Evolutionary conservation across 2,329 filamentous ascomycete genomes (phyloP), one percentile per base, ranked within the genome.

Genomic region (Diatrype stigma): DNA sequence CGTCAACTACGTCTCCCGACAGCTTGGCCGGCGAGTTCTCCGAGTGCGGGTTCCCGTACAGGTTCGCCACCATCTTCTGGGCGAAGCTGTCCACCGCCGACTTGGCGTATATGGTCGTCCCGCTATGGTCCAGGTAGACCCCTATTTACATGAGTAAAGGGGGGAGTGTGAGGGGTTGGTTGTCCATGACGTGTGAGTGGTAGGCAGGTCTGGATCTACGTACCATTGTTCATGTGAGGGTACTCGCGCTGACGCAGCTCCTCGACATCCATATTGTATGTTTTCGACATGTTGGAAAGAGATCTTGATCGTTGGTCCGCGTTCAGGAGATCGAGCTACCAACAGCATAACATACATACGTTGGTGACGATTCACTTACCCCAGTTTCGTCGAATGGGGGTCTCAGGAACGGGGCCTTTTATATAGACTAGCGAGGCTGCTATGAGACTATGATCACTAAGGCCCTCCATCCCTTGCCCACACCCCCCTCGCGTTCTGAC

Each of bases 31-130:
- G 81, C 16, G 75, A 71, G 35, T 82, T 84, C 56, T 80, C 75
- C 1, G 85, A 87, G 63, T 88, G 85, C 2, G 85, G 85, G 58
- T 88, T 88, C 11, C 84, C 84, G 59, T 85, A 84, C n/a, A 87
- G 71, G 53, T 76, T 79, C 32, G 70, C 62, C 38, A 76, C 69
- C 66, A 87, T 75, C 57, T 82, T 77, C 2, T 69, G 63, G 6
- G 78, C 74, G 64, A 86, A 85, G 22, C 71, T 70, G 44, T 77
- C 72, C 38, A 86, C 70, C 34, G 83, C 72, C 23, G 82, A 82
- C 55, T 73, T 78, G 42, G 82, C 77, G 58, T 82, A 83, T 38
- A 84, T 74, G 32, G 79, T 82, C 34, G 77, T 70, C 26, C 78
- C 79, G 42, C 77, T 78, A 63, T 85, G 81, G 59, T 85, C 81